Base-by-base conservation (phyloP, 768 basidiomycete genomes). In the Hygrophorus pudorinus region DNA sequence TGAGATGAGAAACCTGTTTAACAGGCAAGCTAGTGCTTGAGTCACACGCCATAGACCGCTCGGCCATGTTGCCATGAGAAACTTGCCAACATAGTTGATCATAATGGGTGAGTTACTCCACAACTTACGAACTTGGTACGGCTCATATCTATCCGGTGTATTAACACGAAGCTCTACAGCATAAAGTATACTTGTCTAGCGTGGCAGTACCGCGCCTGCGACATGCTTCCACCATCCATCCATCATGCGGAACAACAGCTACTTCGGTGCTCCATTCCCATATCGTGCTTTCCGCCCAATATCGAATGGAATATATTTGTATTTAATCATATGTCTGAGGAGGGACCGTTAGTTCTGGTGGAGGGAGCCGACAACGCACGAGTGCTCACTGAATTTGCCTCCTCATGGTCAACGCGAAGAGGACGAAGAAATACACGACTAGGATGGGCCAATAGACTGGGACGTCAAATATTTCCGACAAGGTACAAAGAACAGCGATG, bases 391-490 rank as follows among this genome's bases (percentile, higher is more conserved):
- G 88, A 52, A 97, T 92, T 65, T 97, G 92, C 49, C 91, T 70
- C 50, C 92, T 77, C 90, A 99, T 94, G 3, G 94, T 98, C 53
- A 98, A 69, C 16, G 87, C 77, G 59, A 97, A 97, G 44, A 98
- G 75, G 34, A 92, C 84, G 63, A 86, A 86, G 73, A 98, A 99
- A 69, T 99, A 99, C 46, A 97, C 71, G 54, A 98, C 81, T 44
- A 99, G 78, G 63, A 99, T 98, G 6, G 96, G 96, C 93, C 96
- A 98, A 67, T 96, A 98, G 17, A 98, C 96, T 5, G 96, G 94
- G 16, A 99, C 85, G 60, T 98, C 93, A 53, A 96, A 94, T 29
- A 83, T 66, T 37, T 84, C 73, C 18, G 88, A 93, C 45, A 83
- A 66, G 2, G 96, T 88, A 60, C 84, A 84, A 43, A 82, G 64